phyloP scores from a whole-genome alignment of 1,139 yeast genomes.

The Zygosaccharomyces pseudobailii region DNA sequence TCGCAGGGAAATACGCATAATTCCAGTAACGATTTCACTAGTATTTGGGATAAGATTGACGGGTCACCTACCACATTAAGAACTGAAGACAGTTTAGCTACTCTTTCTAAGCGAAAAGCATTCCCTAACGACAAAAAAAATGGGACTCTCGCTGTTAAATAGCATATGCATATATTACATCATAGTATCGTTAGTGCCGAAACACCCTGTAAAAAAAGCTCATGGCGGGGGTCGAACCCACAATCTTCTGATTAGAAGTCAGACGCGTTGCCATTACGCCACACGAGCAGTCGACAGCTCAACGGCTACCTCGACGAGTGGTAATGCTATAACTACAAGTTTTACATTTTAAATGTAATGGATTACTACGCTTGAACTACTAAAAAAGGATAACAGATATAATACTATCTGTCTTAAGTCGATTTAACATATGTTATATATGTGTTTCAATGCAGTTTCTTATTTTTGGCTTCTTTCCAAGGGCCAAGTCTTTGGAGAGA shows the following conservation, averaged over 20 bases:
- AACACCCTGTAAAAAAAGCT: constrained; percentile 30
- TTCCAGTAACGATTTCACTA: constrained; percentile 12
- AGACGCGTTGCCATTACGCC: constrained; percentile 61
- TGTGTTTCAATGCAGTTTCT: no score
- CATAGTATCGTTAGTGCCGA: background rate
- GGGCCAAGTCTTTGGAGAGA: no score
- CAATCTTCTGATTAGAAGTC: constrained; percentile 57
- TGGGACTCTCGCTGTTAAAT: constrained; percentile 1
- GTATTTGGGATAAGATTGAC: constrained; percentile 21
- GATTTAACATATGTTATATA: no score
- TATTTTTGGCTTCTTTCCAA: no score
- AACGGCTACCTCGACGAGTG: no score
- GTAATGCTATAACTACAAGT: no score
- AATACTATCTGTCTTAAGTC: no score
- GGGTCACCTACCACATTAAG: constrained; percentile 21
- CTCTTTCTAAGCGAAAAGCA: constrained; percentile 11
- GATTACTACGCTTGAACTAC: no score
- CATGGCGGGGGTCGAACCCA: constrained; percentile 59
- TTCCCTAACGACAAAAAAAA: constrained; percentile 2
- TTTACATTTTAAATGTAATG: no score
- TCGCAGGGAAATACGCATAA: constrained; percentile 14
- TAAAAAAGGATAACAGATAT: no score
- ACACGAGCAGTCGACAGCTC: no score
- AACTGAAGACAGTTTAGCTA: constrained; percentile 17
- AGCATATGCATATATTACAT: background rate